Evolutionary conservation across 2,329 filamentous ascomycete genomes (phyloP), one percentile per base, ranked within the genome.

Genomic region (Nakataea oryzae): DNA sequence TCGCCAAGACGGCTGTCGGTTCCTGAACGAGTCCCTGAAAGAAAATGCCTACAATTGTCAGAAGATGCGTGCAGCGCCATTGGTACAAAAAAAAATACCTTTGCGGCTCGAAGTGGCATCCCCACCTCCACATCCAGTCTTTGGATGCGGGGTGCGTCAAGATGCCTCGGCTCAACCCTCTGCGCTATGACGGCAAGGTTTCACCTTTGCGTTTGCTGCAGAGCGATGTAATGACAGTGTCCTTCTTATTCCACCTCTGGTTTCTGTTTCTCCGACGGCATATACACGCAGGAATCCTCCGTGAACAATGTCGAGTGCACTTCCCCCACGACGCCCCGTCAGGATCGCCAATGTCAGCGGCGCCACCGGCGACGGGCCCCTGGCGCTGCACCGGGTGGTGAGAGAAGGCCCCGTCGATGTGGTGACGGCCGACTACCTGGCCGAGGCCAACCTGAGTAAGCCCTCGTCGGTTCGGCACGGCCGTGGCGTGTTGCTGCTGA

Each of bases 341-440:
- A 66, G 72, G 9, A 71, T 75, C 41, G 74, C 72, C 9, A 76
- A 75, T 61, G 71, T 70, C 65, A 75, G 74, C 1, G 74, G 73
- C 17, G 59, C 60, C 24, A 64, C 71, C 69, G 72, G 69, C 28
- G 74, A 76, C 64, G 73, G 73, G 17, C 69, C 71, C 3, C 71
- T 74, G 62, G 72, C 75, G 59, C 71, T 75, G 67, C 68, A 69
- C 61, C 66, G 66, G 24, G 71, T 73, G 60, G 73, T 73, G 3
- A 68, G 70, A 32, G 66, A 71, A 1, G 67, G 67, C 5, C 50
- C 54, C 30, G 66, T 68, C 26, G 67, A 68, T 57, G 65, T 62
- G 17, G 65, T 68, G 54, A 68, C 66, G 9, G 69, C 65, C 54
- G 68, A 70, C 62, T 70, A 67, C 58, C 64, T 70, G 3, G 67